Conservation (phyloP, 768 basidiomycete species). For the Dioszegia aurantiaca region DNA sequence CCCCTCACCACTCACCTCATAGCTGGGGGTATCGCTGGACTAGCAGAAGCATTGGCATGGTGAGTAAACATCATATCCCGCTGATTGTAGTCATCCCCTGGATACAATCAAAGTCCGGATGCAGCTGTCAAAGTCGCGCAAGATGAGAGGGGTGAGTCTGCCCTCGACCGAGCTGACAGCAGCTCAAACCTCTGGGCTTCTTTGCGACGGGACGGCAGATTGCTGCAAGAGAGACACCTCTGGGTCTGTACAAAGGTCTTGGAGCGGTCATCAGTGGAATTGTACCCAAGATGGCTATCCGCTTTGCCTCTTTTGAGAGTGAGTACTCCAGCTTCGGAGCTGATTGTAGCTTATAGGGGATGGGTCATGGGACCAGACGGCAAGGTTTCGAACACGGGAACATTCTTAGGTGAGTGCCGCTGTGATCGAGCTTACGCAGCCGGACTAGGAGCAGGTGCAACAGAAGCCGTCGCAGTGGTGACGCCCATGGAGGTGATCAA, state of each 20-base stretch:
- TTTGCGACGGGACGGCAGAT: slow-evolving; percentile 86
- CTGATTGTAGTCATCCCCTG: slow-evolving; percentile 71
- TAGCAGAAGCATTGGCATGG: slow-evolving; percentile 74
- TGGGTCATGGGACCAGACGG: slow-evolving; percentile 73
- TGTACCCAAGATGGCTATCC: slow-evolving; percentile 98
- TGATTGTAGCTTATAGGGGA: slow-evolving; percentile 65
- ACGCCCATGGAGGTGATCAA: slow-evolving; percentile 99
- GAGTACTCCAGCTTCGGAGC: slow-evolving; percentile 15
- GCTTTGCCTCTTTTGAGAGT: slow-evolving; percentile 95
- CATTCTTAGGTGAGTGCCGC: slow-evolving; percentile 72
- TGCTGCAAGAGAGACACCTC: slow-evolving; percentile 81
- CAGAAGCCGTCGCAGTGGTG: slow-evolving; percentile 90
- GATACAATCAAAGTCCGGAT: slow-evolving; percentile 99
- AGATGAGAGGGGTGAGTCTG: slow-evolving; percentile 72
- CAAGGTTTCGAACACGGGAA: slow-evolving; percentile 70
- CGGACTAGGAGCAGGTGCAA: slow-evolving; percentile 90
- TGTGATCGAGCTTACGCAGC: slow-evolving; percentile 56
- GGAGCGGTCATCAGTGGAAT: slow-evolving; percentile 96
- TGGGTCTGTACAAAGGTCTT: slow-evolving; percentile 95
- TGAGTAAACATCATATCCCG: slow-evolving; percentile 29
- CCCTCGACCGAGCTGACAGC: slow-evolving; percentile 7
- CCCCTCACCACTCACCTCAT: slow-evolving; percentile 67
- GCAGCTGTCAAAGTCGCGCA: slow-evolving; percentile 85
- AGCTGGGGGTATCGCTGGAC: slow-evolving; percentile 90
- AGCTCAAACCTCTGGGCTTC: slow-evolving; percentile 92